These are phyloP conservation scores for Flaveria bidentis DNA, from an alignment of 129 eudicot species.

Conservation along the genomic window DNA sequence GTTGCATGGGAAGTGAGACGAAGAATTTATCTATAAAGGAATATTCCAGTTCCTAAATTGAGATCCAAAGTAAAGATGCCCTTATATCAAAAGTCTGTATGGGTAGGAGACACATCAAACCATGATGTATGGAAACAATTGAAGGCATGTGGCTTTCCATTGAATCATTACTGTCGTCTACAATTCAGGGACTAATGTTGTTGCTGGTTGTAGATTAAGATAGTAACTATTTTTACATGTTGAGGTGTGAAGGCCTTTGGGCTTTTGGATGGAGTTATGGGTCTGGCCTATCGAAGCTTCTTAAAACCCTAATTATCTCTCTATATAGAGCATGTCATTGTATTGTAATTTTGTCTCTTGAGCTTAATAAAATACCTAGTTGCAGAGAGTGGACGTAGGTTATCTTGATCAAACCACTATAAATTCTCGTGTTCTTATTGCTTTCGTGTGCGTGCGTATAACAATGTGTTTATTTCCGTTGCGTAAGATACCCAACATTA, in stretches of 20 bases:
- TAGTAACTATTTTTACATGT: not conserved
- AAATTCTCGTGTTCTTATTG: too few species aligned
- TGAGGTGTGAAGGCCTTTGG: too few species aligned
- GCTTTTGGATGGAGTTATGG: too few species aligned
- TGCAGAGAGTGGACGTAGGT: too few species aligned
- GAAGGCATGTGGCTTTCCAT: not conserved
- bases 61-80: not conserved
- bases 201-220: not conserved
- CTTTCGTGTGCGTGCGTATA: too few species aligned
- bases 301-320: too few species aligned
- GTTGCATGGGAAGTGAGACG: constrained; percentile 1
- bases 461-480: too few species aligned
- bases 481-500: not conserved
- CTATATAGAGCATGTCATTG: too few species aligned
- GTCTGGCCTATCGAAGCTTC: too few species aligned
- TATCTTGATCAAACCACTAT: too few species aligned
- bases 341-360: too few species aligned
- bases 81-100: not conserved
- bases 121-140: not conserved
- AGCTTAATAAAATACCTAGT: too few species aligned
- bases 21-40: not conserved
- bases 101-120: not conserved
- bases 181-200: not conserved
- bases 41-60: not conserved
- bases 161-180: not conserved